These are phyloP conservation scores for Blumeriella jaapii DNA, from an alignment of 2,329 filamentous ascomycete species.

Conservation along the genomic window DNA sequence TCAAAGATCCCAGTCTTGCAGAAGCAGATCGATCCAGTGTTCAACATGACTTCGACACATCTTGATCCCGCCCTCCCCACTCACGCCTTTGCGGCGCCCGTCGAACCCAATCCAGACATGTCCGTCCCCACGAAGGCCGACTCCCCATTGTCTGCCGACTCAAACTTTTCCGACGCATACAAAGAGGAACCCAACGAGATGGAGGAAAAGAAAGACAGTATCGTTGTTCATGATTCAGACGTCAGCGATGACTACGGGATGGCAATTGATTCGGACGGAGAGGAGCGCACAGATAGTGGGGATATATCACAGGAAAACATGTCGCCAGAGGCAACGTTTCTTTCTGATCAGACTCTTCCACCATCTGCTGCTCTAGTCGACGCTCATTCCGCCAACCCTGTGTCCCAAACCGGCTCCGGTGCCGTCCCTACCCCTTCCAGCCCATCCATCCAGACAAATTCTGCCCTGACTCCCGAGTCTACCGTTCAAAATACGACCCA, in stretches of 20 bases:
- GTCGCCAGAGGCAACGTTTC: conserved; percentile 20
- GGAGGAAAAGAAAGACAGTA: conserved; percentile 12
- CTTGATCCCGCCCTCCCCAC: conserved; percentile 29
- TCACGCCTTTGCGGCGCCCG: conserved; percentile 11
- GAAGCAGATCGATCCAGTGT: conserved; percentile 60
- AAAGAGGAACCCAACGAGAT: conserved; percentile 21
- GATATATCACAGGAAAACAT: conserved; percentile 24
- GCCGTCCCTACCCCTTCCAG: conserved; percentile 11
- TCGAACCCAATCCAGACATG: conserved; percentile 9
- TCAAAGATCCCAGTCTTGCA: conserved; percentile 58
- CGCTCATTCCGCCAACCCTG: conserved; percentile 4
- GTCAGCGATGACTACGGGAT: conserved; percentile 29
- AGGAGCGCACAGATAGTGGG: conserved; percentile 26
- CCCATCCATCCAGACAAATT: conserved; percentile 3
- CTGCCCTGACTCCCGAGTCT: conserved; percentile 1
- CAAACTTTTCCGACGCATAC: conserved; percentile 28
- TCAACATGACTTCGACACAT: conserved; percentile 55
- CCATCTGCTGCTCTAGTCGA: conserved; percentile 8
- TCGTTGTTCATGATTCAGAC: conserved; percentile 17
- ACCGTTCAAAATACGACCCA: conserved; percentile 15
- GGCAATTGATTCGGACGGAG: conserved; percentile 28
- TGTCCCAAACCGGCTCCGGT: conserved; percentile 12
- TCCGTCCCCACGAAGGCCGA: conserved; percentile 10
- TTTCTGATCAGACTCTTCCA: conserved; percentile 16
- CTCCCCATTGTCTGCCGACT: conserved; percentile 20